Evolutionary conservation across 495 filamentous ascomycete species (phyloP), one percentile per base, ranked within the genome.

Genomic region (Astrothelium macrocarpum): DNA sequence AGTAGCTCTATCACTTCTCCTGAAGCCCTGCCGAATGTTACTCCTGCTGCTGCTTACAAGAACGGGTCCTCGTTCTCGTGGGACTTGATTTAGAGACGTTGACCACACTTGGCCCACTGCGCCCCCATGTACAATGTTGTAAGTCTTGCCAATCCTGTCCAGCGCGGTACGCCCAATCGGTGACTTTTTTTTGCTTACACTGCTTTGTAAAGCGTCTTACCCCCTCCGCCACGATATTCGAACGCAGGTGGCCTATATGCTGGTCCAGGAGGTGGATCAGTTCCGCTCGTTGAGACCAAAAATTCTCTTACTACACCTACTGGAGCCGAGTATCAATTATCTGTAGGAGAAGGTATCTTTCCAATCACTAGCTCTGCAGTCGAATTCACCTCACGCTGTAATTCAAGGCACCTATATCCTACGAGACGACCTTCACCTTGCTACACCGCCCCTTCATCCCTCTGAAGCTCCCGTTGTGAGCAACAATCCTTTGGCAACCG

Each of bases 371-470:
- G 53, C n/a, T 34, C 28, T 46, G 45, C 56, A 63, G 66, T 39
- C 64, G 45, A 45, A 45, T 18, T 31, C 42, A 39, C 46, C 20
- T 64, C 26, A 31, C 45, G 20, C 26, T 36, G 60, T 73, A 62
- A 76, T 65, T 60, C 66, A 68, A 95, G 91, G 93, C 67, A 90
- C 89, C 58, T 98, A 98, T 70, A 80, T 85, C 45, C 82, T 97
- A 23, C 85, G 87, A 73, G 93, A 97, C 73, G 88, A 95, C 71
- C 79, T 98, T 34, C 88, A 90, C 63, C 87, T 98, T 32, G 93
- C 94, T 53, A 97, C 91, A 62, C 93, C 94, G 61, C 94, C 91
- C 62, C 91, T 95, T 4, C 93, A 97, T 74, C 93, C 93, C 29
- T 92, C 91, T 61, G 95, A 97, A 79, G 86, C 89, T 36, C 91